These are phyloP conservation scores for Evansstolkia leycettana DNA, from an alignment of 495 filamentous ascomycete species.

Conservation along the genomic window DNA sequence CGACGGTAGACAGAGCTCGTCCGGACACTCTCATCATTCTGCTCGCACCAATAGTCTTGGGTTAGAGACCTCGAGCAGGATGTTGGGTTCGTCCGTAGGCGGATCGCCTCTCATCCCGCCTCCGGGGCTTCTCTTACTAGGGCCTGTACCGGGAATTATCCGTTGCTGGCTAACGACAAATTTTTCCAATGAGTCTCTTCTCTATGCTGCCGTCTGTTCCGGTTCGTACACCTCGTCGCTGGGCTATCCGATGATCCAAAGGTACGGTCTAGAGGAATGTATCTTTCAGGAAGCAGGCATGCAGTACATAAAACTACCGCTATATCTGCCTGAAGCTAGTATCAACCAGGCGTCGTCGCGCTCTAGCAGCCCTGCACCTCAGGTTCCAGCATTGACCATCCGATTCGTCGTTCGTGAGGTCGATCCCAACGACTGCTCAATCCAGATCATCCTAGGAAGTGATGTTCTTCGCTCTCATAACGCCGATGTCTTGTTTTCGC, in stretches of 20 bases:
- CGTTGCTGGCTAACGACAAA: slow-evolving; percentile 85
- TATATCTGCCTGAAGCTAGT: slow-evolving; percentile 86
- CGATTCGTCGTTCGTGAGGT: slow-evolving; percentile 60
- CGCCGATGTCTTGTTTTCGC: slow-evolving; percentile 85
- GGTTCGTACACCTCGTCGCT: slow-evolving; percentile 79
- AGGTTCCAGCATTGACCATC: slow-evolving; percentile 67
- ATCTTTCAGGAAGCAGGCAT: slow-evolving; percentile 53
- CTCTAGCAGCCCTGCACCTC: slow-evolving; percentile 59
- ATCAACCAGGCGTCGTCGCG: slow-evolving; percentile 64
- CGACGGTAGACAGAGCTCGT: slow-evolving; percentile 89
- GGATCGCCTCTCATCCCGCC: slow-evolving; percentile 62
- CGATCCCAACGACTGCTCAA: slow-evolving; percentile 37
- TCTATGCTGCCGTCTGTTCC: slow-evolving; percentile 87
- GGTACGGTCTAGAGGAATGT: slow-evolving; percentile 54
- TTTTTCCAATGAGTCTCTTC: slow-evolving; percentile 73
- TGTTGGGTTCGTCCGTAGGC: slow-evolving; percentile 47
- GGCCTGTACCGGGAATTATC: slow-evolving; percentile 82
- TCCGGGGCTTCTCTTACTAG: slow-evolving; percentile 69
- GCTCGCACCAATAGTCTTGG: slow-evolving; percentile 75
- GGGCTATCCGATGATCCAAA: slow-evolving; percentile 57
- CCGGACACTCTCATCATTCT: slow-evolving; percentile 70
- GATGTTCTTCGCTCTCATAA: slow-evolving; percentile 78
- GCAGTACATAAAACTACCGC: slow-evolving; percentile 57
- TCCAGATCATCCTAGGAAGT: slow-evolving; percentile 77
- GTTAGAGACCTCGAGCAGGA: slow-evolving; percentile 55